phyloP scores from a whole-genome alignment of 768 basidiomycete species.

The Tubosaeta sp. region DNA sequence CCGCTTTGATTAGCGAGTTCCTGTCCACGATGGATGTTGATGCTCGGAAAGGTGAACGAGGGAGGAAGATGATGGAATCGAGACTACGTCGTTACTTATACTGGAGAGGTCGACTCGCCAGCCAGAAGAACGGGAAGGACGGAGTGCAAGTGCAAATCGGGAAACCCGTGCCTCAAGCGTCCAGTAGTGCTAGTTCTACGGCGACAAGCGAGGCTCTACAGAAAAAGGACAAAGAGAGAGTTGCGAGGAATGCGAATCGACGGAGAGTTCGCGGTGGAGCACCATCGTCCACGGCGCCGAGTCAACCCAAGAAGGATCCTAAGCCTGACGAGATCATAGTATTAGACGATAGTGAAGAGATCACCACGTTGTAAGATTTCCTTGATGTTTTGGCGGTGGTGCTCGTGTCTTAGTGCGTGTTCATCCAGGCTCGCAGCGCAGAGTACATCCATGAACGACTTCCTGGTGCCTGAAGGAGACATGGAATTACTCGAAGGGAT shows the following conservation, averaged over 20 bases:
- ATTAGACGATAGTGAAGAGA: conserved; percentile 31
- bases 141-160: not conserved
- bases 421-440: conserved; percentile 18
- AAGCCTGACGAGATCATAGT: conserved; percentile 10
- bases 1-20: conserved; percentile 73
- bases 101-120: conserved; percentile 62
- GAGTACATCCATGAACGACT: conserved; percentile 11
- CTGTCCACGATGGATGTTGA: conserved; percentile 57
- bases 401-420: not conserved
- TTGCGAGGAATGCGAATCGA: conserved; percentile 57
- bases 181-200: conserved; percentile 6
- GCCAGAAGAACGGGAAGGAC: conserved; percentile 22
- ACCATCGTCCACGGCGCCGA: conserved; percentile 17
- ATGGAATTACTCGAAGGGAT: conserved; percentile 22
- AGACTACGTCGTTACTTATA: conserved; percentile 70
- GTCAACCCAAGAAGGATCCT: conserved; percentile 8
- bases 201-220: conserved; percentile 68
- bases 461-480: conserved; percentile 17
- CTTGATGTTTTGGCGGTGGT: not conserved
- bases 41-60: conserved; percentile 57
- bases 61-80: conserved; percentile 73
- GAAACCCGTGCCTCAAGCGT: conserved; percentile 12
- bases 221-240: conserved; percentile 67
- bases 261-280: conserved; percentile 77
- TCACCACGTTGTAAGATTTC: conserved; percentile 55